Evolutionary conservation across 140 eudicot genomes (phyloP).

Genomic region (Cichorium intybus): DNA sequence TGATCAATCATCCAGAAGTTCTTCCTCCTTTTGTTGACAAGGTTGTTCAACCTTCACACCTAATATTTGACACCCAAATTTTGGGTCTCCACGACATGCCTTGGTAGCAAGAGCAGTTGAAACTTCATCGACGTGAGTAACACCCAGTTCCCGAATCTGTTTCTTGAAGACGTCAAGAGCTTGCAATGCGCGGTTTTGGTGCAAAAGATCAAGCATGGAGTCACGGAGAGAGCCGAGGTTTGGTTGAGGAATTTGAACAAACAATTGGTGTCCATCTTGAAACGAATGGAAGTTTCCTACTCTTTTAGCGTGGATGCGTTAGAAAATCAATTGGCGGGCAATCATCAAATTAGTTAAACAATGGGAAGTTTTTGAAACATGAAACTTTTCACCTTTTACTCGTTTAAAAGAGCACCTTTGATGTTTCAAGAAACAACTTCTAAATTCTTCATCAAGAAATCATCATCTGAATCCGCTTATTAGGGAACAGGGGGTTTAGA

Average conservation of each 20-base stretch:
- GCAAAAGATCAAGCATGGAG: slow-evolving; percentile 55
- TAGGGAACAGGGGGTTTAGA: background rate
- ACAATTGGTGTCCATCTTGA: slow-evolving; percentile 60
- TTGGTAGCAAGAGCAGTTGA: slow-evolving; percentile 67
- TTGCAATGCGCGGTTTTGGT: slow-evolving; percentile 37
- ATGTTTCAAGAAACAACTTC: background rate
- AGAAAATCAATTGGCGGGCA: slow-evolving; percentile 49
- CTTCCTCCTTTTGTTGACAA: no score
- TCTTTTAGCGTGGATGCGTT: slow-evolving; percentile 17
- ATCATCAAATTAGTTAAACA: slow-evolving; percentile 37
- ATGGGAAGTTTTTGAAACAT: background rate
- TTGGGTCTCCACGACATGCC: slow-evolving; percentile 65
- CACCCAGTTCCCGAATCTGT: slow-evolving; percentile 40
- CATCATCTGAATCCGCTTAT: no score
- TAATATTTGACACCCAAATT: slow-evolving; percentile 57
- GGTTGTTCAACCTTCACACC: no score
- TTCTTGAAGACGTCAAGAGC: slow-evolving; percentile 60
- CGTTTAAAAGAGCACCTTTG: background rate
- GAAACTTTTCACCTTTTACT: background rate
- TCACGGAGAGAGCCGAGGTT: slow-evolving; percentile 27
- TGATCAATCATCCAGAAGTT: no score
- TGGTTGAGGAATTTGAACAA: slow-evolving; percentile 59
- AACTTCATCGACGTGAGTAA: slow-evolving; percentile 48
- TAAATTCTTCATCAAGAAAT: no score
- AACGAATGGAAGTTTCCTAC: slow-evolving; percentile 19